Evolutionary conservation across 495 filamentous ascomycete genomes (phyloP), one percentile per base, ranked within the genome.

Genomic region (Tuber melanosporum): DNA sequence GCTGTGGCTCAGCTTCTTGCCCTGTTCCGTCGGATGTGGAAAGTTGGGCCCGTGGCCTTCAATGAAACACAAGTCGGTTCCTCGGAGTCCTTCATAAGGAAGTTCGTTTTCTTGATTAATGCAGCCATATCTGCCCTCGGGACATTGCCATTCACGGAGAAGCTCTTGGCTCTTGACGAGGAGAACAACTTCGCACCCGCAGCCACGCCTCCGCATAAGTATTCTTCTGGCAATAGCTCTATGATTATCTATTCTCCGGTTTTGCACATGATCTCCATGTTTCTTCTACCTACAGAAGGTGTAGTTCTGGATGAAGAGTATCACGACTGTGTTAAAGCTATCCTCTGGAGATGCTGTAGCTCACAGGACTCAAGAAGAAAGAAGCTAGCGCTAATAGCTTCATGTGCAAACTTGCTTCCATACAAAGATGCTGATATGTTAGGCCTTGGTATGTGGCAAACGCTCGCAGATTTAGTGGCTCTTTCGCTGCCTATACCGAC

Each of bases 141-240:
- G 3, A 84, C 88, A 8, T 87, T 92, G 19, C 88, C 91, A 2
- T 96, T 98, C 82, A 92, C 91, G 0, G 94, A 97, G 78, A 94
- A 91, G 79, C 87, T 91, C 66, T 85, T 92, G 47, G 89, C 83
- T 1, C 83, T 86, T 71, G 84, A 85, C 17, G 82, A 85, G 2
- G 79, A 84, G 41, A 84, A 83, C 32, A 82, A 82, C n/a, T 86
- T 87, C 46, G 72, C 84, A 39, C 84, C 86, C 0, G 79, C 84
- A 10, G 83, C 86, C 6, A 91, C 89, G 8, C 89, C 90, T 41
- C 88, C 87, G 8, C 85, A 84, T 78, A 88, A 86, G 26, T 84
- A 77, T 44, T 74, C 75, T 3, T 81, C 86, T 41, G 84, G 83
- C 5, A 88, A 87, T 69, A 81, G 80, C 5, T 81, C 85, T 1